Evolutionary conservation across 192 early-diverging fungal genomes (phyloP).

Genomic region (Entomortierella lignicola): DNA sequence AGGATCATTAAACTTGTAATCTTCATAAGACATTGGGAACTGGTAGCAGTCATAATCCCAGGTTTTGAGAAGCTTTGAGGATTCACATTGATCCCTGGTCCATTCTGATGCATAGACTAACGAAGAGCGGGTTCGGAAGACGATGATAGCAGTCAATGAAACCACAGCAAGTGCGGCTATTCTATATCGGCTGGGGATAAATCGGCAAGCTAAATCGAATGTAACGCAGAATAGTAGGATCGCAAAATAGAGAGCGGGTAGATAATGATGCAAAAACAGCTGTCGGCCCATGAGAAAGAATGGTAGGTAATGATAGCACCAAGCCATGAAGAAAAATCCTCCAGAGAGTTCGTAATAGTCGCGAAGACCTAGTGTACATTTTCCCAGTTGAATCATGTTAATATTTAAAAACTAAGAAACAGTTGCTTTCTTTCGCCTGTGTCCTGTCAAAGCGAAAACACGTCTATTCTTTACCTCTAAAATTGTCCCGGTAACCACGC

Average conservation of each 20-base stretch:
- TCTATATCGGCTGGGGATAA: slow-evolving; percentile 64
- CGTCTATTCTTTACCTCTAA: slow-evolving; percentile 51
- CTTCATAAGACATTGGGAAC: slow-evolving; percentile 22
- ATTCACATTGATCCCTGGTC: slow-evolving; percentile 80
- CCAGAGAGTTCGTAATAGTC: slow-evolving; percentile 68
- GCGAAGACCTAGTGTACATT: slow-evolving; percentile 32
- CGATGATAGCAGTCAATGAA: slow-evolving; percentile 66
- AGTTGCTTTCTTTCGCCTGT: background rate
- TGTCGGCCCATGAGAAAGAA: slow-evolving; percentile 94
- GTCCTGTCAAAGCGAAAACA: no score
- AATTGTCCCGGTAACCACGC: slow-evolving; percentile 63
- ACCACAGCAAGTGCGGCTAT: slow-evolving; percentile 60
- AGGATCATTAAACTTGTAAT: slow-evolving; percentile 5
- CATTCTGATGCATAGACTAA: slow-evolving; percentile 85
- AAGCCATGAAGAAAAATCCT: slow-evolving; percentile 80
- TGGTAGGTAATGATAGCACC: slow-evolving; percentile 88
- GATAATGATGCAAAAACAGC: slow-evolving; percentile 94
- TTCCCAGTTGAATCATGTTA: slow-evolving; percentile 13
- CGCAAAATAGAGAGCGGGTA: slow-evolving; percentile 91
- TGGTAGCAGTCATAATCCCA: slow-evolving; percentile 89
- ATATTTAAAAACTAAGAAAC: slow-evolving; percentile 30
- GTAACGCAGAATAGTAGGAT: slow-evolving; percentile 78
- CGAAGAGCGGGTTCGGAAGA: slow-evolving; percentile 79
- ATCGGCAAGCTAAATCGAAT: slow-evolving; percentile 81
- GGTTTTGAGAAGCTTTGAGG: slow-evolving; percentile 79